phyloP scores from a whole-genome alignment of 768 basidiomycete species.

The Thelephora aurantiotincta region DNA sequence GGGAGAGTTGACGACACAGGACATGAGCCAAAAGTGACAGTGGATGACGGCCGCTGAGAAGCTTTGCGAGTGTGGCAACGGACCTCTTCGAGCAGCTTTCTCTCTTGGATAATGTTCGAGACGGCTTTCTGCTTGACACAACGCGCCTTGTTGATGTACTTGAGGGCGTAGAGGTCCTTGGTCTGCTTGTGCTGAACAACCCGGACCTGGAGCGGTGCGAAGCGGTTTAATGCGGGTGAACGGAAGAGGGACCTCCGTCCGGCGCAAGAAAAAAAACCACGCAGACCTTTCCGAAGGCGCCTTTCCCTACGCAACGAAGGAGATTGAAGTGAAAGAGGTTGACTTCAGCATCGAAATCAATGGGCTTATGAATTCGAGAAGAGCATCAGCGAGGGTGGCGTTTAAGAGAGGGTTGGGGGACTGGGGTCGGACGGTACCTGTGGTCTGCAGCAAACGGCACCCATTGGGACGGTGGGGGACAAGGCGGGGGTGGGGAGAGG shows the following conservation, averaged over 20 bases:
- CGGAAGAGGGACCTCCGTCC: constrained; percentile 4
- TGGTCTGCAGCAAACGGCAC: constrained; percentile 75
- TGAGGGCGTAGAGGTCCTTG: constrained; percentile 91
- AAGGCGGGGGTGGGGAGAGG: constrained; percentile 3
- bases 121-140: constrained; percentile 99
- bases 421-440: constrained; percentile 32
- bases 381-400: not conserved
- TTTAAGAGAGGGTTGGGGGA: not conserved
- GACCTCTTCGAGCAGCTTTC: constrained; percentile 90
- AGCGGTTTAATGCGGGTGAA: constrained; percentile 1
- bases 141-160: constrained; percentile 98
- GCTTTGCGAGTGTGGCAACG: constrained; percentile 4
- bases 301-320: constrained; percentile 92
- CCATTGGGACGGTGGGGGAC: constrained; percentile 32
- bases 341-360: constrained; percentile 91
- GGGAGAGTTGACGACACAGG: constrained; percentile 1
- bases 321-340: constrained; percentile 96
- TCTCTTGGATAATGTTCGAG: constrained; percentile 93
- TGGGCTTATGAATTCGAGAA: constrained; percentile 37
- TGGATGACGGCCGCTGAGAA: constrained; percentile 9
- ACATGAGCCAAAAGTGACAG: constrained; percentile 5
- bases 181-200: constrained; percentile 99
- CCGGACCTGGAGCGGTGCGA: constrained; percentile 52
- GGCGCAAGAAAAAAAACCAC: constrained; percentile 2
- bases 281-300: constrained; percentile 92